Percentiles rank a stretch among this genome's conserved stretches.
phyloP scores from a whole-genome alignment of 2,329 filamentous ascomycete species.

The Xylariomycetidae sp. region DNA sequence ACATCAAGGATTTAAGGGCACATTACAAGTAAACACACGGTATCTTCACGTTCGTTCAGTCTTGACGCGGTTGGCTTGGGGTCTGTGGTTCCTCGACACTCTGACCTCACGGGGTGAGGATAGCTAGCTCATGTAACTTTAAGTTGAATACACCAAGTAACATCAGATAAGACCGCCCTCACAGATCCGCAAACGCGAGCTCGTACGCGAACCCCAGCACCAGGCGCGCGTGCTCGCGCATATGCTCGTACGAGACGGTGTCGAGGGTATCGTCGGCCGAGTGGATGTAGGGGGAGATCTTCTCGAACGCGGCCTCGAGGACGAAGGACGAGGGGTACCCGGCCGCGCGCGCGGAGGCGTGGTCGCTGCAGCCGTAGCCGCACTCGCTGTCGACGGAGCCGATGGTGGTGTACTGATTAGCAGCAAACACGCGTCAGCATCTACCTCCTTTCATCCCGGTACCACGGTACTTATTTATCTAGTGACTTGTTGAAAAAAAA shows the following conservation, averaged over 20 bases:
- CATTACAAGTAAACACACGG: no score
- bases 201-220: slow-evolving; percentile 42
- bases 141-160: no score
- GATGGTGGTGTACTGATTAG: slow-evolving; percentile 30
- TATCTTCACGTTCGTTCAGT: no score
- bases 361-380: slow-evolving; percentile 59
- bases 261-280: slow-evolving; percentile 65
- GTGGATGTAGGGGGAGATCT: slow-evolving; percentile 66
- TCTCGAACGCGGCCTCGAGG: slow-evolving; percentile 54
- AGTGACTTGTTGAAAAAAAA: no score
- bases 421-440: background rate
- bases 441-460: background rate
- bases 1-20: no score
- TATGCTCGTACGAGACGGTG: slow-evolving; percentile 60
- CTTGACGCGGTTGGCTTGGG: no score
- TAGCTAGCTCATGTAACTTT: no score
- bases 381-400: slow-evolving; percentile 43
- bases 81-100: no score
- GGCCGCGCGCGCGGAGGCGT: slow-evolving; percentile 59
- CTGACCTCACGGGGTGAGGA: no score
- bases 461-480: no score
- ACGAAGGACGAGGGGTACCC: slow-evolving; percentile 62
- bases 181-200: no score
- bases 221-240: slow-evolving; percentile 55
- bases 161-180: no score